Base-by-base conservation (phyloP, 352 stramenopile species). In the Phytophthora cryptogea region DNA sequence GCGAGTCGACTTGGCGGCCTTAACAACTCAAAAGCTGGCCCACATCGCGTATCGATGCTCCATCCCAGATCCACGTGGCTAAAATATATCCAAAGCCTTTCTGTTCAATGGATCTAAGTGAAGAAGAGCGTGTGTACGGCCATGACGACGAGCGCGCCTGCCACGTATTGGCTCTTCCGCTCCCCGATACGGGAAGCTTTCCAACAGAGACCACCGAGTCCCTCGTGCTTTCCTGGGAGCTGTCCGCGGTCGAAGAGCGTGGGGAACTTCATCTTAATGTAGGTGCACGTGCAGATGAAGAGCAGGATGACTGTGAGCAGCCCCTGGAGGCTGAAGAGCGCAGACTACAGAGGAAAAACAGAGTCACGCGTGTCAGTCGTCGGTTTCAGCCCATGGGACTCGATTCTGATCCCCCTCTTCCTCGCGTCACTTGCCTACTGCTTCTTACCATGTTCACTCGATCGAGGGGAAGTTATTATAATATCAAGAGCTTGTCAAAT, bases 251-350 rank as follows among this genome's bases (percentile, higher is more conserved):
- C 96, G 72, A 99, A 99, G 52, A 98, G 96, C 39, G 85, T 93
- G 17, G 96, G 94, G 68, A 97, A 90, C 63, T 98, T 94, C 70
- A 97, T 96, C 63, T 96, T 90, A 35, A 98, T 83, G 83, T 98
- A 99, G 9, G 96, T 97, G 74, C 92, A 98, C 32, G 93, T 98
- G 78, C 95, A 99, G 78, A 99, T 98, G 69, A 99, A 90, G 41
- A 99, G 86, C 50, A 99, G 67, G 40, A 99, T 78, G 35, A 99
- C 92, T 14, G 95, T 98, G 37, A 99, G 86, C 42, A 99, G 77
- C 30, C 94, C 97, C 45, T 96, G 92, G 64, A 99, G 97, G 58
- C 97, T 97, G 69, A 99, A 99, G 32, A 99, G 93, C 17, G 96
- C 97, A 32, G 94, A 98, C 96, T 97, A 44, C 32, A 63, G 23